A percentile compares a stretch with the other conserved stretches of the same genome.
Conservation (phyloP, 1,284 basidiomycete genomes). For the Apiotrichum laibachii region DNA sequence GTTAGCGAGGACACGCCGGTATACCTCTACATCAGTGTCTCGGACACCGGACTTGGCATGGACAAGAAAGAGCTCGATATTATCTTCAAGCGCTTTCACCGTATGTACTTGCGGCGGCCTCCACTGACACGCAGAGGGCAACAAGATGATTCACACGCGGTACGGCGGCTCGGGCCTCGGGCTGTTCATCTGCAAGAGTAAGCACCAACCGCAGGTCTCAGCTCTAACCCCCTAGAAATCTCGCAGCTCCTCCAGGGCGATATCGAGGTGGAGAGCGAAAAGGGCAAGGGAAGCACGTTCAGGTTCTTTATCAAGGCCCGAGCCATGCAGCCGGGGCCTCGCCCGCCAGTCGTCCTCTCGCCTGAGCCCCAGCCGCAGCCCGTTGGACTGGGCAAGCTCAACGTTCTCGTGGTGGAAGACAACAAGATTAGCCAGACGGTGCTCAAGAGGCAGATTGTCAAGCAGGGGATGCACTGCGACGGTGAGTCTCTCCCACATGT, state of each 20-base stretch:
- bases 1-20: conserved; percentile 36
- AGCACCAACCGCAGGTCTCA: too few relatives aligned
- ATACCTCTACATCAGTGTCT: conserved; percentile 43
- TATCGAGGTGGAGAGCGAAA: conserved; percentile 41
- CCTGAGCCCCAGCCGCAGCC: too few relatives aligned
- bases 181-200: conserved; percentile 44
- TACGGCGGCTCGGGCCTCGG: conserved; percentile 51
- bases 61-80: conserved; percentile 37
- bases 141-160: conserved; percentile 48
- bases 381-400: conserved; percentile 13
- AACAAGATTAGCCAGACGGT: conserved; percentile 54
- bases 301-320: conserved; percentile 47
- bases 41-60: conserved; percentile 51
- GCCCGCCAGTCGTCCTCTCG: too few relatives aligned
- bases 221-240: conserved; percentile 24
- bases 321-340: neutral
- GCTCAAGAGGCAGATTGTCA: conserved; percentile 49
- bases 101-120: neutral
- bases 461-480: conserved; percentile 44
- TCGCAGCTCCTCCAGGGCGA: conserved; percentile 45
- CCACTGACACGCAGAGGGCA: conserved; percentile 28
- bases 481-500: conserved; percentile 36
- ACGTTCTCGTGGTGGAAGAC: conserved; percentile 49
- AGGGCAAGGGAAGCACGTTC: conserved; percentile 45
- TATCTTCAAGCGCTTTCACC: conserved; percentile 47